Percentiles rank a stretch among this genome's conserved stretches.
These are phyloP conservation scores for Pistacia integerrima DNA, from an alignment of 345 rosid species.

Conservation along the genomic window DNA sequence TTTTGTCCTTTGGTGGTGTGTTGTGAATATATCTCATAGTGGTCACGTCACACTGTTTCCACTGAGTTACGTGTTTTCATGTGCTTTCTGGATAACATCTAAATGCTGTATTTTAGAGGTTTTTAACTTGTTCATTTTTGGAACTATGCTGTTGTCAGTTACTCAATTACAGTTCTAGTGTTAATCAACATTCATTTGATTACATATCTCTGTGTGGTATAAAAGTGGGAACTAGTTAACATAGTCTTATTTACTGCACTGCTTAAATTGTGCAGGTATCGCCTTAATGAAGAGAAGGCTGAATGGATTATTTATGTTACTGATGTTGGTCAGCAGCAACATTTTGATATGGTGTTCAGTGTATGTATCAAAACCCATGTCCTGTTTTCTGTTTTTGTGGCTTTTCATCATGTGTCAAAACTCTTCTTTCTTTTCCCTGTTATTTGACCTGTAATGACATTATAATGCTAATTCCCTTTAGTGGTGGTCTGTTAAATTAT, in stretches of 20 bases:
- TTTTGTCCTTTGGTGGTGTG: neutral
- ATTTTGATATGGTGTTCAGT: slow-evolving; percentile 88
- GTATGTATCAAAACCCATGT: slow-evolving; percentile 41
- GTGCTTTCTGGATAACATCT: neutral
- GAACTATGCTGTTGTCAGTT: neutral
- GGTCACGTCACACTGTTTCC: neutral
- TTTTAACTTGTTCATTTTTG: neutral
- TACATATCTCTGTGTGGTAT: neutral
- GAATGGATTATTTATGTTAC: slow-evolving; percentile 96
- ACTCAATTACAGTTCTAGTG: neutral
- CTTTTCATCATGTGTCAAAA: slow-evolving; percentile 5
- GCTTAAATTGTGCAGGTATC: slow-evolving; percentile 60
- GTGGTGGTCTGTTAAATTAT: too few relatives aligned
- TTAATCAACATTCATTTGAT: neutral
- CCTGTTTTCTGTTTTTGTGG: slow-evolving; percentile 3
- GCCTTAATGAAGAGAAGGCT: slow-evolving; percentile 90
- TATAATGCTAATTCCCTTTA: neutral
- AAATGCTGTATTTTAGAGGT: neutral
- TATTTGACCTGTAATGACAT: neutral
- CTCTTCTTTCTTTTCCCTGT: neutral
- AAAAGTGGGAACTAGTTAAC: neutral
- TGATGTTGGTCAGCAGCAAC: slow-evolving; percentile 97
- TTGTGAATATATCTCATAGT: neutral
- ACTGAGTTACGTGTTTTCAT: neutral
- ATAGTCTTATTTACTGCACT: neutral